Evolutionary conservation across 2,329 filamentous ascomycete genomes (phyloP).

Genomic region (Calonectria multiphialidica): DNA sequence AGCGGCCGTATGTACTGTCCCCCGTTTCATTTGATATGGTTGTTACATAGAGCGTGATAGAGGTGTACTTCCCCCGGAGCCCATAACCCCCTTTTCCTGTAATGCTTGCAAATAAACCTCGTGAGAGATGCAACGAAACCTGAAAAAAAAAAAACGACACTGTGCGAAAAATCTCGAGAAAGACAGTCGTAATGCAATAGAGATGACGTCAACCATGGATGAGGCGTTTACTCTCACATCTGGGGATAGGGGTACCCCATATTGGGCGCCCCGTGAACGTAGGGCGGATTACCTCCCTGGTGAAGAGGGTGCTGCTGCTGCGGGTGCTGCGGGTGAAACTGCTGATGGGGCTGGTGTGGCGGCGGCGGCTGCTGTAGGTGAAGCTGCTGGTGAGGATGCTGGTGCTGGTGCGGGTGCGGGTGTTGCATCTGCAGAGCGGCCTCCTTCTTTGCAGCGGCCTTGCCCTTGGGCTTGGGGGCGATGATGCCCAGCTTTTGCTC

Average conservation of each 20-base stretch:
- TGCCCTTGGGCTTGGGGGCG: conserved; percentile 54
- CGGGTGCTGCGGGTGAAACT: conserved; percentile 33
- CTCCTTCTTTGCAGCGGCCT: conserved; percentile 50
- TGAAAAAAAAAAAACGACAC: neutral
- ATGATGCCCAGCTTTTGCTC: conserved; percentile 51
- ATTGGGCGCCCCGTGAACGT: conserved; percentile 43
- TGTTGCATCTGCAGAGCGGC: conserved; percentile 40
- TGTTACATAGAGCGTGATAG: conserved; percentile 28
- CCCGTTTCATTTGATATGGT: conserved; percentile 21
- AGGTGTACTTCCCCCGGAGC: conserved; percentile 1
- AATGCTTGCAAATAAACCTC: conserved; percentile 16
- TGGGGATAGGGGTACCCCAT: conserved; percentile 44
- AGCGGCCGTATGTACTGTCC: conserved; percentile 37
- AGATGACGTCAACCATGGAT: neutral
- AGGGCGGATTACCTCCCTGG: conserved; percentile 35
- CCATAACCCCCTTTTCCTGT: conserved; percentile 17
- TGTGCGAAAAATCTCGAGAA: neutral
- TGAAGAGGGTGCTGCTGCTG: conserved; percentile 36
- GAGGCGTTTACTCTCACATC: conserved; percentile 17
- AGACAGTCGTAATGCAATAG: neutral
- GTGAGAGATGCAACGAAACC: neutral
- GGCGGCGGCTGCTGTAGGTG: conserved; percentile 27
- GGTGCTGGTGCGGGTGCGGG: conserved; percentile 34
- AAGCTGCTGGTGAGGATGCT: conserved; percentile 30
- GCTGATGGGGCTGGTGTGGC: conserved; percentile 27